A percentile compares a stretch with the other conserved stretches of the same genome.
Conservation (phyloP, 306 rosid genomes). For the Cucumis sativus region DNA sequence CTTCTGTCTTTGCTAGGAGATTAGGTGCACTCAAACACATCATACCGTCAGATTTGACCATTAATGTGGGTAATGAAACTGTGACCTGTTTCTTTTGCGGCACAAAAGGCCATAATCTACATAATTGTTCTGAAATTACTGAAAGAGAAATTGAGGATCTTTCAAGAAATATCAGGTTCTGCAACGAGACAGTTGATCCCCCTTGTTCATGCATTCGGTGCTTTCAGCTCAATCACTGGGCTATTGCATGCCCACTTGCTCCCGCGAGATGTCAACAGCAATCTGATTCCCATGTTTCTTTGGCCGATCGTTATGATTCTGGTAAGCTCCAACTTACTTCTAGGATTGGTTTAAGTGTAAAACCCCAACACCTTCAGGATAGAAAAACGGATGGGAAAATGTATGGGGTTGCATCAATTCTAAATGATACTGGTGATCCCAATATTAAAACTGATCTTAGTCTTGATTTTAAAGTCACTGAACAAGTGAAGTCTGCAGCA, state of each 20-base stretch:
- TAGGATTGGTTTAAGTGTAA: constrained; percentile 18
- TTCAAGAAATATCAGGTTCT: constrained; percentile 25
- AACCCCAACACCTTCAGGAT: constrained; percentile 16
- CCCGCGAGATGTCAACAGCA: constrained; percentile 23
- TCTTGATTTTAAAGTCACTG: constrained; percentile 11
- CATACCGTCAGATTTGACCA: constrained; percentile 17
- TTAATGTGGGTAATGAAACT: constrained; percentile 17
- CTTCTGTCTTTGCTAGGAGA: constrained; percentile 56
- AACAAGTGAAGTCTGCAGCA: constrained; percentile 17
- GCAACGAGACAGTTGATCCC: constrained; percentile 20
- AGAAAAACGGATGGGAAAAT: constrained; percentile 11
- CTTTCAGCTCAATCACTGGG: constrained; percentile 52
- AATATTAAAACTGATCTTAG: constrained; percentile 16
- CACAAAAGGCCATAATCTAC: constrained; percentile 46
- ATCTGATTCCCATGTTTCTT: constrained; percentile 15
- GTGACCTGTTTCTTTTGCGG: constrained; percentile 62
- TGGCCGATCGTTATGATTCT: constrained; percentile 12
- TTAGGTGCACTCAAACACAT: constrained; percentile 52
- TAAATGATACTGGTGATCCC: constrained; percentile 12
- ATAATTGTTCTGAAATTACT: constrained; percentile 31
- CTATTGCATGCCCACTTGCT: constrained; percentile 42
- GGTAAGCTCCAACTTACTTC: constrained; percentile 12
- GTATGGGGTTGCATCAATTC: constrained; percentile 11
- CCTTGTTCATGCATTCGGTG: constrained; percentile 47
- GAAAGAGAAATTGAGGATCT: constrained; percentile 43